Conservation (phyloP, 2,329 filamentous ascomycete genomes). For the Hymenoscyphus scutula region DNA sequence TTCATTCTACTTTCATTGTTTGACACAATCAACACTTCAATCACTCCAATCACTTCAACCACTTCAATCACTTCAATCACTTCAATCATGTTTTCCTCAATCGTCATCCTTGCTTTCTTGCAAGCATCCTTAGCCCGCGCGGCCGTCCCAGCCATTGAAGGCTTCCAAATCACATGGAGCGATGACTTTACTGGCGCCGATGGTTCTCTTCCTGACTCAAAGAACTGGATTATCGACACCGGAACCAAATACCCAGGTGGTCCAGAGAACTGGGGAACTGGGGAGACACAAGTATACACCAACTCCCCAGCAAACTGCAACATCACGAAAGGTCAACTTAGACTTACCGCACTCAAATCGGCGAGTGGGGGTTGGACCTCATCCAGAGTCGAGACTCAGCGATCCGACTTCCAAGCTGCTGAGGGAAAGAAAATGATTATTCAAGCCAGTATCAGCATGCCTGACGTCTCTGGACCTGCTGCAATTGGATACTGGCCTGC, state of each 20-base stretch:
- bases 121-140: not conserved
- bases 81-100: not conserved
- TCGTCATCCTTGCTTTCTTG: not conserved
- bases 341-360: constrained; percentile 38
- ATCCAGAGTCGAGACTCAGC: constrained; percentile 43
- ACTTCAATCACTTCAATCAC: too few species aligned
- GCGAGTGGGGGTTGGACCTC: constrained; percentile 42
- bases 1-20: not conserved
- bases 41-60: too few species aligned
- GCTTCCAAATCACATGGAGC: constrained; percentile 19
- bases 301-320: constrained; percentile 40
- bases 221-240: constrained; percentile 44
- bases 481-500: constrained; percentile 46
- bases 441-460: constrained; percentile 41
- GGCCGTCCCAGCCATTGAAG: constrained; percentile 9
- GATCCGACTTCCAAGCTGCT: constrained; percentile 38
- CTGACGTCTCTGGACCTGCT: constrained; percentile 30
- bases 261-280: constrained; percentile 47
- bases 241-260: constrained; percentile 48
- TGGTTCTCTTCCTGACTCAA: constrained; percentile 37
- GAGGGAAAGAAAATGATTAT: constrained; percentile 39
- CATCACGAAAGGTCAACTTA: constrained; percentile 41
- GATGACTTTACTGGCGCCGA: constrained; percentile 39
- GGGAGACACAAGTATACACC: constrained; percentile 48
- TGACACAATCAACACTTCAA: not conserved